Evolutionary conservation across 805 yeast species (phyloP).

Genomic region (Saccharomycopsis synnaedendra): DNA sequence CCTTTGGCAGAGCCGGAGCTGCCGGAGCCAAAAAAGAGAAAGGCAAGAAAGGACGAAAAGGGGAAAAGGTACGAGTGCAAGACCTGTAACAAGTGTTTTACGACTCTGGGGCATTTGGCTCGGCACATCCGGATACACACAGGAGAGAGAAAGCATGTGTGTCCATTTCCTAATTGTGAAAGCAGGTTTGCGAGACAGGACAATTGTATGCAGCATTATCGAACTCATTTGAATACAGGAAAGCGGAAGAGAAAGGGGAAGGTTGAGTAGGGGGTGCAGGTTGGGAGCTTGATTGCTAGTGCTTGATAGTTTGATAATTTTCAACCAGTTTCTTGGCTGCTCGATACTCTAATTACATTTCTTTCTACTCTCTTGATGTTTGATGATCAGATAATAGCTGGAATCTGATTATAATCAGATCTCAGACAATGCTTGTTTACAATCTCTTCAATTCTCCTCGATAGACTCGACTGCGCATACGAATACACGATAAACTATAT

Average conservation of each 20-base stretch:
- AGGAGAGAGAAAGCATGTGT: slow-evolving; percentile 80
- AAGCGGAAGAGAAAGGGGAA: slow-evolving; percentile 12
- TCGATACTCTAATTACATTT: slow-evolving; percentile 42
- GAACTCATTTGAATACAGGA: slow-evolving; percentile 49
- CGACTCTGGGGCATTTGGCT: slow-evolving; percentile 88
- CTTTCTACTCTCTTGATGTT: slow-evolving; percentile 8
- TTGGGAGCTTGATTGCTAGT: background rate
- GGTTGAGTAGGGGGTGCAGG: background rate
- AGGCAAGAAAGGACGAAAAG: slow-evolving; percentile 19
- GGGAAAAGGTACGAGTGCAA: slow-evolving; percentile 38
- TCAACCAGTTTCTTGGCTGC: slow-evolving; percentile 24
- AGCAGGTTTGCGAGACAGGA: slow-evolving; percentile 88
- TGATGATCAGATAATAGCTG: no score
- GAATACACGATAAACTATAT: no score
- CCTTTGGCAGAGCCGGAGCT: no score
- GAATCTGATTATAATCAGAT: no score
- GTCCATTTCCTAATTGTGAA: slow-evolving; percentile 74
- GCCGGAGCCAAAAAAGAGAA: slow-evolving; percentile 1
- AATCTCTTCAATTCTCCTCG: no score
- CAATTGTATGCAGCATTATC: slow-evolving; percentile 86
- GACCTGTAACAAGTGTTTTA: slow-evolving; percentile 50
- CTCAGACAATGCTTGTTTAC: no score
- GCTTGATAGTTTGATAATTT: no score
- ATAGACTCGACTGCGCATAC: no score
- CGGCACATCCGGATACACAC: slow-evolving; percentile 85